Conservation (phyloP, 1,139 yeast genomes). For the Magnusiomyces paraingens region DNA sequence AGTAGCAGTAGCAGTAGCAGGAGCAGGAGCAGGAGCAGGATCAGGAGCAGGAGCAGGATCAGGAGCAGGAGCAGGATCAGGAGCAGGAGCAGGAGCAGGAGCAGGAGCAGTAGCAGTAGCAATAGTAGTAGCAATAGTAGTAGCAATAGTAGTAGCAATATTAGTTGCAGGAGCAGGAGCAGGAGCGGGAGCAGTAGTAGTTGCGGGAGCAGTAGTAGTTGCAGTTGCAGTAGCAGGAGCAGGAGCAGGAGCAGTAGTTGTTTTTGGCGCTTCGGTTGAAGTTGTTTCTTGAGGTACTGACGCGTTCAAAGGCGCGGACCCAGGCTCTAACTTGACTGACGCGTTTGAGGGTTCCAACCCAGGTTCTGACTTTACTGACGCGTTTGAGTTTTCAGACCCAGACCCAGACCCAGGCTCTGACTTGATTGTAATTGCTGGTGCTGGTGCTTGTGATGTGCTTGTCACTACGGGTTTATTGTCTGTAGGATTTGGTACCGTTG, state of each 20-base stretch:
- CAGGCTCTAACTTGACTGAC: neutral
- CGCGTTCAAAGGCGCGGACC: neutral
- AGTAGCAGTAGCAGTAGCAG: neutral
- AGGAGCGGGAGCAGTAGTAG: neutral
- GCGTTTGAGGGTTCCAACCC: too few relatives aligned
- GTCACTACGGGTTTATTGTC: too few relatives aligned
- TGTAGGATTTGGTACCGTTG: too few relatives aligned
- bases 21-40: too few relatives aligned
- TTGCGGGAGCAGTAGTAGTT: neutral
- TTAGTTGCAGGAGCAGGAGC: neutral
- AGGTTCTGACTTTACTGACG: too few relatives aligned
- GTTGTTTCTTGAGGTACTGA: slow-evolving; percentile 6
- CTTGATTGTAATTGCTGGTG: too few relatives aligned
- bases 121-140: neutral
- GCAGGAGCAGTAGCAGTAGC: neutral
- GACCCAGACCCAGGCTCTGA: too few relatives aligned
- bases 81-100: neutral
- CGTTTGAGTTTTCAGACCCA: too few relatives aligned
- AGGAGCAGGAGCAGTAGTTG: too few relatives aligned
- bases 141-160: neutral
- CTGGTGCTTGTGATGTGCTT: too few relatives aligned
- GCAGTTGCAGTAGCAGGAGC: neutral
- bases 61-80: neutral
- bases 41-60: too few relatives aligned
- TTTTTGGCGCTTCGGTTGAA: neutral